Conservation (phyloP, 2,329 filamentous ascomycete genomes). For the Exophiala bonariae region DNA sequence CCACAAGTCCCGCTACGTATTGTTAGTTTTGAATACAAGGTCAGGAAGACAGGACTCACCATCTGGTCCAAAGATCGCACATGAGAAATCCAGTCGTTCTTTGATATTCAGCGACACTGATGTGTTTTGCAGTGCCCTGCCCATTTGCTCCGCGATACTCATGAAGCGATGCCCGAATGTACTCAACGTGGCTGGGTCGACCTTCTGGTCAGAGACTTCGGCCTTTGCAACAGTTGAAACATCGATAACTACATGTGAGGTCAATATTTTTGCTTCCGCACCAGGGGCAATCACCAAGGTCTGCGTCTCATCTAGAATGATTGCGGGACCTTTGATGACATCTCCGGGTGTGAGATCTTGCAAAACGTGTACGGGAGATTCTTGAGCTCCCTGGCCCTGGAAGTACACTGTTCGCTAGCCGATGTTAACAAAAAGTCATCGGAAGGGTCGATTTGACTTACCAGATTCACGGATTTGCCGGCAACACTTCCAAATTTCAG, state of each 20-base stretch:
- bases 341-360: slow-evolving; percentile 35
- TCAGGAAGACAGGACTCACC: too few relatives aligned
- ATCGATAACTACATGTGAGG: slow-evolving; percentile 42
- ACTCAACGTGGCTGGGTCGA: slow-evolving; percentile 74
- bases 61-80: slow-evolving; percentile 73
- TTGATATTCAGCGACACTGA: slow-evolving; percentile 78
- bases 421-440: slow-evolving; percentile 1
- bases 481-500: too few relatives aligned
- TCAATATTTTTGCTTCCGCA: slow-evolving; percentile 36
- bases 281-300: slow-evolving; percentile 44
- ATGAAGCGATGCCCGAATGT: slow-evolving; percentile 82
- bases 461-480: too few relatives aligned
- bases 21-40: too few relatives aligned
- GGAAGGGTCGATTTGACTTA: too few relatives aligned
- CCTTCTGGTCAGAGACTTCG: slow-evolving; percentile 53
- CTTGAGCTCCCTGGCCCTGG: slow-evolving; percentile 29
- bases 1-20: too few relatives aligned
- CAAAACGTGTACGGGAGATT: slow-evolving; percentile 38
- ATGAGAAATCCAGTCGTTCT: slow-evolving; percentile 78
- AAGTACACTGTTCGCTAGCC: slow-evolving; percentile 39
- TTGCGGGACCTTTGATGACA: slow-evolving; percentile 30
- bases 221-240: slow-evolving; percentile 66
- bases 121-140: slow-evolving; percentile 75
- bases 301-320: slow-evolving; percentile 42
- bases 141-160: slow-evolving; percentile 84